These are phyloP conservation scores for Clonostachys sp. DNA, from an alignment of 2,329 filamentous ascomycete species.

Conservation along the genomic window DNA sequence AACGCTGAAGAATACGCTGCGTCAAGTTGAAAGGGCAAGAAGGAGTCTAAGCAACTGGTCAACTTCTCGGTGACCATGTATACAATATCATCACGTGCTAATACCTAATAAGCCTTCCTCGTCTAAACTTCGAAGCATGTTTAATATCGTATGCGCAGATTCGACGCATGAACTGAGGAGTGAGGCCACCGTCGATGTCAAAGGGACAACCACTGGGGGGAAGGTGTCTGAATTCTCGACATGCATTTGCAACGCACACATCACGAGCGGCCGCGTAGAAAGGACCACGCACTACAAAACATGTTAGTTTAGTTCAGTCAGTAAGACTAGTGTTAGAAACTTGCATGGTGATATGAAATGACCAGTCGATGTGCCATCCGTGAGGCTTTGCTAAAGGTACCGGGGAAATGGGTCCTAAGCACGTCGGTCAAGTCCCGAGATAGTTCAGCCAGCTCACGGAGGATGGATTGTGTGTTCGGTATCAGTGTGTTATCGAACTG, in stretches of 20 bases:
- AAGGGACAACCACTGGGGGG: constrained; percentile 4
- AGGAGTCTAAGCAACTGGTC: constrained; percentile 18
- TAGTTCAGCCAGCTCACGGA: constrained; percentile 14
- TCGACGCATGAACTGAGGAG: constrained; percentile 19
- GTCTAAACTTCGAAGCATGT: constrained; percentile 14
- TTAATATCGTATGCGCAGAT: constrained; percentile 16
- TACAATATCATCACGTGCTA: background rate
- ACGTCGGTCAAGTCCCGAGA: constrained; percentile 16
- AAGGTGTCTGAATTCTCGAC: constrained; percentile 13
- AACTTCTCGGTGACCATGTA: background rate
- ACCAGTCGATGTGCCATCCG: constrained; percentile 15
- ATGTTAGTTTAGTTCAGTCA: background rate
- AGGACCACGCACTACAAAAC: constrained; percentile 16
- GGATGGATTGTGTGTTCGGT: constrained; percentile 17
- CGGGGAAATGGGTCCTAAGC: constrained; percentile 16
- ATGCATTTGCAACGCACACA: constrained; percentile 23
- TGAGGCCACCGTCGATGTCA: constrained; percentile 12
- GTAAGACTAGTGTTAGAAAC: background rate
- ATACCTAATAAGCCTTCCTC: constrained; percentile 19
- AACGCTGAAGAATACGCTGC: constrained; percentile 34
- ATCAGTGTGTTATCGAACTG: constrained; percentile 18
- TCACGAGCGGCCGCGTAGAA: constrained; percentile 18
- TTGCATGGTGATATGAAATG: constrained; percentile 15
- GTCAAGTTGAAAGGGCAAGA: constrained; percentile 33
- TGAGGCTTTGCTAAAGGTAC: constrained; percentile 19